Base-by-base conservation (phyloP, 345 rosid species). In the Hirschfeldia incana region DNA sequence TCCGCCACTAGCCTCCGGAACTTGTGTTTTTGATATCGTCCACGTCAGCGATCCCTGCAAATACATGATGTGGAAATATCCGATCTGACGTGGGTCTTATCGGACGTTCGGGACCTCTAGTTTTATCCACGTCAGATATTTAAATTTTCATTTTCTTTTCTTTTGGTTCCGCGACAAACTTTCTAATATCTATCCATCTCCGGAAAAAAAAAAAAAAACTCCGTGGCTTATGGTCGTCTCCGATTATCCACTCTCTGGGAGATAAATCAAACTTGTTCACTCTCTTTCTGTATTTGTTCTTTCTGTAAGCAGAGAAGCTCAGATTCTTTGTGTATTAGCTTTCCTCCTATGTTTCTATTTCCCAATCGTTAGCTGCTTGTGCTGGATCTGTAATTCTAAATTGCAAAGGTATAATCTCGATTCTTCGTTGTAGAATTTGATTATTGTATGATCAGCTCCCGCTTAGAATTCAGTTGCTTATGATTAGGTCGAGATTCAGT, bases 81-180 rank as follows among this genome's bases (percentile, higher is more conserved):
- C 2, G 44, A 33, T 80, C 76, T 67, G 46, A 85, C 85, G 76
- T 87, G 89, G 83, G 42, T 62, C 6, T 49, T 73, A 59, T 8
- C 13, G 15, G 79, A 77, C 80, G 64, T 53, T 70, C 65, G 16
- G 37, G 62, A 16, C 85, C 88, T 65, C 85, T 83, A 80, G 58
- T 80, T 86, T 80, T 42, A 0, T 84, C 93, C 93, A 86, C 73
- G 87, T 88, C 89, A 83, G 81, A 78, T 10, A 65, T 6, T 21
- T 11, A 27, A 8, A 15, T 74, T 60, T 70, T 67, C 59, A 70
- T 75, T 69, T 69, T 57, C 21, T 2, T 0, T 27, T 68, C 21
- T 36, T n/a, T 55, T 55, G 15, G 55, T 74, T 44, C 3, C 15
- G 42, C 55, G 73, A 70, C 76, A 80, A 80, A 69, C 68, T 69